Percentiles rank a stretch among this genome's conserved stretches.
Evolutionary conservation across 768 basidiomycete species (phyloP).

Genomic region (Phanerochaete sordida): DNA sequence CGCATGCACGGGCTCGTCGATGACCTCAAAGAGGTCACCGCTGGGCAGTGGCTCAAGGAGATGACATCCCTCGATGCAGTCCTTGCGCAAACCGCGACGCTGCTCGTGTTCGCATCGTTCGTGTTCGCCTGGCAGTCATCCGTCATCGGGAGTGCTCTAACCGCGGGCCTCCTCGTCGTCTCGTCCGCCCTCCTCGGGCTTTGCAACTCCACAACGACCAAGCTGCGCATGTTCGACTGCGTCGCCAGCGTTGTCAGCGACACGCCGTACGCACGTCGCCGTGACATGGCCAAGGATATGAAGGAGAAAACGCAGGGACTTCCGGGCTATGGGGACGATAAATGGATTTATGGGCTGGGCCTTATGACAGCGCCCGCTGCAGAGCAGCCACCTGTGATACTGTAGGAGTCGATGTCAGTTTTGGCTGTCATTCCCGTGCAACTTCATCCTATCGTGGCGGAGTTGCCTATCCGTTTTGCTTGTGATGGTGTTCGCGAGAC

Average conservation of each 20-base stretch:
- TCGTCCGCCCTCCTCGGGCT: slow-evolving; percentile 7
- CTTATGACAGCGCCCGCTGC: not conserved
- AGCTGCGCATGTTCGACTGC: slow-evolving; percentile 7
- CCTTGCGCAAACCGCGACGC: not conserved
- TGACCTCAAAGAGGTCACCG: slow-evolving; percentile 6
- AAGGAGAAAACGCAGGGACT: not conserved
- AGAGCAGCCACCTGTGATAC: no score
- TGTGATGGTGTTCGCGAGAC: no score
- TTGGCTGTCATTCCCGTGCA: no score
- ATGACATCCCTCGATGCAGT: not conserved
- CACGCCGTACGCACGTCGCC: not conserved
- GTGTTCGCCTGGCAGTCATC: slow-evolving; percentile 6
- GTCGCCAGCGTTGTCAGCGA: not conserved
- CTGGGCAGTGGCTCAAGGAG: slow-evolving; percentile 7
- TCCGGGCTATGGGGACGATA: not conserved
- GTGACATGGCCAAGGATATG: slow-evolving; percentile 7
- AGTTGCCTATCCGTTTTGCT: no score
- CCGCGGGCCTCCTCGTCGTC: slow-evolving; percentile 1
- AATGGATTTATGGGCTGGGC: not conserved
- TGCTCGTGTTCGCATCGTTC: slow-evolving; percentile 4
- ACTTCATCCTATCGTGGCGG: no score
- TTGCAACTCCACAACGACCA: slow-evolving; percentile 4
- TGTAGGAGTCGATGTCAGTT: no score
- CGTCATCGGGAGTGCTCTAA: slow-evolving; percentile 4
- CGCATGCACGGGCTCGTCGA: slow-evolving; percentile 9